Percentiles rank a stretch among this genome's conserved stretches.
Evolutionary conservation across 2,329 filamentous ascomycete species (phyloP).

Genomic region (Verticillium longisporum): DNA sequence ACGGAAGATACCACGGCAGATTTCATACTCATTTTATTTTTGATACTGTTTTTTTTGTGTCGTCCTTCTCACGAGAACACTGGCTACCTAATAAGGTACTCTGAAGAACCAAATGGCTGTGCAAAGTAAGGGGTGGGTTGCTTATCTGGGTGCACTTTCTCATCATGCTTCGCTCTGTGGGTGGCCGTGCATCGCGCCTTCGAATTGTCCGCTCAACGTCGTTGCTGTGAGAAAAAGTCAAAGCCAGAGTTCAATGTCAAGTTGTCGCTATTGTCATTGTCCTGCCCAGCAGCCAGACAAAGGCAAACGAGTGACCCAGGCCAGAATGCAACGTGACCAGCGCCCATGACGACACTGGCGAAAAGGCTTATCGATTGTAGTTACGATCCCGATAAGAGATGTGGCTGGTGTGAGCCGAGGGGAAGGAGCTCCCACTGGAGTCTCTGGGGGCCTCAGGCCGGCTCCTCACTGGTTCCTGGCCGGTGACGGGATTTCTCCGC

Average conservation of each 20-base stretch:
- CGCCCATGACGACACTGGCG: not conserved
- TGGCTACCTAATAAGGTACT: no score
- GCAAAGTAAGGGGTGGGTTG: no score
- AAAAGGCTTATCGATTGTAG: not conserved
- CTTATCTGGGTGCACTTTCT: no score
- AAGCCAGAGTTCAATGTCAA: no score
- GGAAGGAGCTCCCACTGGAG: not conserved
- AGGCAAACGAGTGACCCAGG: not conserved
- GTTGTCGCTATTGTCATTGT: no score
- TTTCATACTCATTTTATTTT: not conserved
- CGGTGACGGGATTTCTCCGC: not conserved
- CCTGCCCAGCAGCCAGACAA: no score
- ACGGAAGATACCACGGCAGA: slow-evolving; percentile 2
- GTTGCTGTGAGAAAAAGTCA: no score
- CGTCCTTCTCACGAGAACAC: no score
- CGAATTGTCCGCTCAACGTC: no score
- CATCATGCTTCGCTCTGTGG: no score
- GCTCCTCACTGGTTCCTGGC: not conserved
- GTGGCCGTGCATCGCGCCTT: no score
- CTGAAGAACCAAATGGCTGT: no score
- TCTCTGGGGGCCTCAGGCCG: not conserved
- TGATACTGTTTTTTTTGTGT: not conserved
- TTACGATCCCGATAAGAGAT: not conserved
- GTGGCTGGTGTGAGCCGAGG: not conserved
- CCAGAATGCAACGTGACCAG: not conserved